A percentile compares a stretch with the other conserved stretches of the same genome.
phyloP scores from a whole-genome alignment of 192 early-diverging fungal species.

The Linnemannia schmuckeri region DNA sequence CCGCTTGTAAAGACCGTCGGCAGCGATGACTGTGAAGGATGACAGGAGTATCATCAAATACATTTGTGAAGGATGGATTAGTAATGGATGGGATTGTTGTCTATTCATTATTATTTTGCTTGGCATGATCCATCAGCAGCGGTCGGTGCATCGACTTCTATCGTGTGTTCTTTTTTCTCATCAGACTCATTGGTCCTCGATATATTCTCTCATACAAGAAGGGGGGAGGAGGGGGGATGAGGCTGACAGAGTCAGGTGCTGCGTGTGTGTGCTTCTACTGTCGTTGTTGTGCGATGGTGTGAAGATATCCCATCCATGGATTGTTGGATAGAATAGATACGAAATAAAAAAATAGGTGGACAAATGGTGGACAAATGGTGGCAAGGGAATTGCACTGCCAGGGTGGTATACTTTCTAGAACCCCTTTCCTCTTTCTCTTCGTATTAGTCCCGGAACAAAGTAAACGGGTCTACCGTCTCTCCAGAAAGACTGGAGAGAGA shows the following conservation, averaged over 20 bases:
- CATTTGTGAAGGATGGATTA: neutral
- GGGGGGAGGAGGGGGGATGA: neutral
- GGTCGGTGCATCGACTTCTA: neutral
- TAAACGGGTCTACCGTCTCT: neutral
- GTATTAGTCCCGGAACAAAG: neutral
- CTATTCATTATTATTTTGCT: neutral
- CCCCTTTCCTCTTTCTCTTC: neutral
- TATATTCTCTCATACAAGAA: neutral
- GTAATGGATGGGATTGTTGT: neutral
- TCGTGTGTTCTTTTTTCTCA: constrained; percentile 6
- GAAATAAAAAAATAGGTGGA: neutral
- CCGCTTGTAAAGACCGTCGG: constrained; percentile 91
- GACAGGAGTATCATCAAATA: neutral
- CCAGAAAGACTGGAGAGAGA: neutral
- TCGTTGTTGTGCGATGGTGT: neutral
- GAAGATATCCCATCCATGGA: neutral
- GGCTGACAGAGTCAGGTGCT: neutral
- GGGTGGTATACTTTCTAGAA: neutral
- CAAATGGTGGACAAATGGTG: neutral
- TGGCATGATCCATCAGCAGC: neutral
- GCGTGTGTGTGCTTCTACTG: neutral
- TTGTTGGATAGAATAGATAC: neutral
- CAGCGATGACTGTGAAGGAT: constrained; percentile 80
- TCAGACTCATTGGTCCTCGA: neutral
- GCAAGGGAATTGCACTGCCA: neutral